These are phyloP conservation scores for Cyclotella choctawhatcheeana DNA, from an alignment of 108 stramenopile genomes.

Conservation along the genomic window DNA sequence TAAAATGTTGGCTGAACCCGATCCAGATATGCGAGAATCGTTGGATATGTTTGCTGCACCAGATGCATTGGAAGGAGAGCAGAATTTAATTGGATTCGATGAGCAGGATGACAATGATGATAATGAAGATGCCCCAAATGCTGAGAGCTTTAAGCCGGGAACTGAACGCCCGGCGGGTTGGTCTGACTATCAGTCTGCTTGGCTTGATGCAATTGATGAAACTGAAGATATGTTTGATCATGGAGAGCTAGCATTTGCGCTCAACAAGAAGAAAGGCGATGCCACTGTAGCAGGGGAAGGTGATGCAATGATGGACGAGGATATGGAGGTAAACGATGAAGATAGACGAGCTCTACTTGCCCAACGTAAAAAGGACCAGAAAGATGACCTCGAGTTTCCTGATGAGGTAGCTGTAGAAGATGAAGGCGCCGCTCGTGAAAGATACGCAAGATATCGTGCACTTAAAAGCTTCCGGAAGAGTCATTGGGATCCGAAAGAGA, in stretches of 20 bases:
- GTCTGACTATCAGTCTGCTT: conserved; percentile 96
- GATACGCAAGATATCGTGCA: conserved; percentile 96
- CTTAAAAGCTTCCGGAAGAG: conserved; percentile 94
- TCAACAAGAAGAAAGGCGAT: conserved; percentile 71
- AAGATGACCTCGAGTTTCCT: conserved; percentile 94
- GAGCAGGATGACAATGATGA: conserved; percentile 65
- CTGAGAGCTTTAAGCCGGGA: conserved; percentile 46
- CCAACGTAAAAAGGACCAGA: conserved; percentile 73
- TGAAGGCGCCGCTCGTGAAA: conserved; percentile 86
- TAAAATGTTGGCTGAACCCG: conserved; percentile 40
- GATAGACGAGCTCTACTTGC: conserved; percentile 67
- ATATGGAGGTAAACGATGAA: conserved; percentile 71
- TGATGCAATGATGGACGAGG: conserved; percentile 68
- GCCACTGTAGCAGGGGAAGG: conserved; percentile 54
- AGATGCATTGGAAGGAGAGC: conserved; percentile 96
- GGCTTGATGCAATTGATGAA: conserved; percentile 90
- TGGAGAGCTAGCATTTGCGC: conserved; percentile 81
- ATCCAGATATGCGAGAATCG: conserved; percentile 70
- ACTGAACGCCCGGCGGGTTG: conserved; percentile 86
- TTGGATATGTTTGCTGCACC: conserved; percentile 91
- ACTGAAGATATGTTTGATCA: conserved; percentile 70
- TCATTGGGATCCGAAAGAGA: conserved; percentile 97
- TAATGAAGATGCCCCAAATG: conserved; percentile 61
- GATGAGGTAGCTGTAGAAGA: conserved; percentile 97
- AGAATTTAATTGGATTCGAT: conserved; percentile 98